Conservation (phyloP, 305 asterid species). For the Rubia occidens region DNA sequence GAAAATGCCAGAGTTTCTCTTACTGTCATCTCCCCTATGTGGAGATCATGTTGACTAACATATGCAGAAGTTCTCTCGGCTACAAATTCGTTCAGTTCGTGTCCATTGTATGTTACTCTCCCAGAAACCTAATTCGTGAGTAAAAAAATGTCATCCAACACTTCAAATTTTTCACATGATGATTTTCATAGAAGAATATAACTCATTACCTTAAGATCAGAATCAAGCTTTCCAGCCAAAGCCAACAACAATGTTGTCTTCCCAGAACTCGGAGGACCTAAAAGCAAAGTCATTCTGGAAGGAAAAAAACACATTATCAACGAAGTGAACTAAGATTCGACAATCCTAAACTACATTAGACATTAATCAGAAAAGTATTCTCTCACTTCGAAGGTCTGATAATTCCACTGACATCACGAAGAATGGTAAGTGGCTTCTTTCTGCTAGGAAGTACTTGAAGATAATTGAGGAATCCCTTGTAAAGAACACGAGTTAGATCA, state of each 20-base stretch:
- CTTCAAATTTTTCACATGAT: neutral
- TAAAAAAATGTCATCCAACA: neutral
- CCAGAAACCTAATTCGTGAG: constrained; percentile 48
- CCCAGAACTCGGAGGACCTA: constrained; percentile 94
- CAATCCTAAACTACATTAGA: neutral
- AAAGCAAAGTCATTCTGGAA: constrained; percentile 72
- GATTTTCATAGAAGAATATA: neutral
- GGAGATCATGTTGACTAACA: constrained; percentile 87
- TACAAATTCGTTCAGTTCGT: constrained; percentile 64
- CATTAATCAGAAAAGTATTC: neutral
- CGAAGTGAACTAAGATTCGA: neutral
- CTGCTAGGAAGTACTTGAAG: constrained; percentile 54
- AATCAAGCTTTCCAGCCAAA: constrained; percentile 78
- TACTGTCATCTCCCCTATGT: constrained; percentile 84
- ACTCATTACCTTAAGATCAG: constrained; percentile 46
- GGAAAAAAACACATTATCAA: constrained; percentile 19
- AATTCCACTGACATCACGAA: constrained; percentile 76
- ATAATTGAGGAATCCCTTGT: constrained; percentile 60
- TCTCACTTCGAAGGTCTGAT: constrained; percentile 90
- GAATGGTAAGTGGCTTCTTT: constrained; percentile 69
- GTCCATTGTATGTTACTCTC: constrained; percentile 75
- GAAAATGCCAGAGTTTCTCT: constrained; percentile 86
- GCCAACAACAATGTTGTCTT: constrained; percentile 80
- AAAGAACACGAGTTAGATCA: neutral
- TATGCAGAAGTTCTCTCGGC: constrained; percentile 86